Percentiles rank a stretch among this genome's conserved stretches.
These are phyloP conservation scores for Boletus bicolor DNA, from an alignment of 768 basidiomycete genomes.

Conservation along the genomic window DNA sequence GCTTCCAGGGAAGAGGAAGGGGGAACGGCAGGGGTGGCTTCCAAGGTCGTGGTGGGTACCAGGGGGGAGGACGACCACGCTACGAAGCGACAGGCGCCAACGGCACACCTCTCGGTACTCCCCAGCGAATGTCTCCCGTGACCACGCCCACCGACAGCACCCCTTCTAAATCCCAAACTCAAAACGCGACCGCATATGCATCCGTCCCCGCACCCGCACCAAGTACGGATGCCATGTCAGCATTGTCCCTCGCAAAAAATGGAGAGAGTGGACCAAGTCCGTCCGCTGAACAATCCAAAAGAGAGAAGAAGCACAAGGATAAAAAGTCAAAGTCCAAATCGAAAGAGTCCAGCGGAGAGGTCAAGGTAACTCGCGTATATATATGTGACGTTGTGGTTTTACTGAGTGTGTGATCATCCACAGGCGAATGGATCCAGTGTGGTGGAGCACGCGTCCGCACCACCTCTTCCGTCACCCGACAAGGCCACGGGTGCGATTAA, in stretches of 20 bases:
- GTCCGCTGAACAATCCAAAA: slow-evolving; percentile 12
- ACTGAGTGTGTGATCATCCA: slow-evolving; percentile 5
- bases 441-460: neutral
- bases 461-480: neutral
- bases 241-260: slow-evolving; percentile 1
- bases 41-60: slow-evolving; percentile 23
- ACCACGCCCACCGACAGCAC: slow-evolving; percentile 21
- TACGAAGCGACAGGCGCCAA: slow-evolving; percentile 59
- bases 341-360: slow-evolving; percentile 2
- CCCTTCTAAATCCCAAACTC: neutral
- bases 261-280: neutral
- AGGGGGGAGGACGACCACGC: slow-evolving; percentile 25
- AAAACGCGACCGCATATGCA: neutral
- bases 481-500: neutral
- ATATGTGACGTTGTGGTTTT: neutral
- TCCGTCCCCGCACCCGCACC: neutral
- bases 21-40: slow-evolving; percentile 36
- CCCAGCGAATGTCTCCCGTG: slow-evolving; percentile 47
- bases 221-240: neutral
- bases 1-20: slow-evolving; percentile 26
- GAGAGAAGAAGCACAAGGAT: slow-evolving; percentile 21
- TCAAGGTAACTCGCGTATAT: slow-evolving; percentile 16
- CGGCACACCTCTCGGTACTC: slow-evolving; percentile 65
- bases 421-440: slow-evolving; percentile 2
- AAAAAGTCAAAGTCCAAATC: slow-evolving; percentile 16